These are phyloP conservation scores for Borovskyia barvae DNA, from an alignment of 208 protist genomes.

Conservation along the genomic window DNA sequence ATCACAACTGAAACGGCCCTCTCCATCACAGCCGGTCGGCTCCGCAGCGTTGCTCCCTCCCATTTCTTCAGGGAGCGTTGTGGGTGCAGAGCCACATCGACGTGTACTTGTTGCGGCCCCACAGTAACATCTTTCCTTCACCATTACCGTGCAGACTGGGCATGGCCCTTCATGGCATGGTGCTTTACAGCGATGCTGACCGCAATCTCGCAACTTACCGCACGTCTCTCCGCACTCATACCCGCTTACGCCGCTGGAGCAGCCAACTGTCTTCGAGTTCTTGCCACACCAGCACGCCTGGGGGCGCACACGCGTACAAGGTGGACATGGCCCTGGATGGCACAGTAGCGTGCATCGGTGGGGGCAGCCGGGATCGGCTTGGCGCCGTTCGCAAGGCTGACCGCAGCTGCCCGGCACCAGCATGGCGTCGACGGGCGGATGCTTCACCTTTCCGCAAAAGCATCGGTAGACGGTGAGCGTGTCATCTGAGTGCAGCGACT, in stretches of 20 bases:
- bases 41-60: neutral
- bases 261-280: conserved; percentile 55
- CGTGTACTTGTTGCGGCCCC: conserved; percentile 47
- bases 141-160: conserved; percentile 62
- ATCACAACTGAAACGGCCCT: conserved; percentile 42
- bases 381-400: conserved; percentile 54
- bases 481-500: conserved; percentile 21
- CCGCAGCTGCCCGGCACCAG: conserved; percentile 83
- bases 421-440: conserved; percentile 53
- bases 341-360: conserved; percentile 80
- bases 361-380: conserved; percentile 48
- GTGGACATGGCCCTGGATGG: conserved; percentile 79
- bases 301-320: conserved; percentile 52
- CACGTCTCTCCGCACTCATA: conserved; percentile 81
- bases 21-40: neutral
- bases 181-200: conserved; percentile 71
- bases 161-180: conserved; percentile 89
- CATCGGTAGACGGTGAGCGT: conserved; percentile 46
- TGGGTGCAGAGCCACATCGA: conserved; percentile 29
- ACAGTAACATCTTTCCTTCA: conserved; percentile 85
- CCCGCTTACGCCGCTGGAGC: conserved; percentile 63
- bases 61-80: neutral
- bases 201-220: conserved; percentile 70
- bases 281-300: conserved; percentile 86
- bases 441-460: conserved; percentile 72